These are phyloP conservation scores for Exophiala bonariae DNA, from an alignment of 2,329 filamentous ascomycete species.

Conservation along the genomic window DNA sequence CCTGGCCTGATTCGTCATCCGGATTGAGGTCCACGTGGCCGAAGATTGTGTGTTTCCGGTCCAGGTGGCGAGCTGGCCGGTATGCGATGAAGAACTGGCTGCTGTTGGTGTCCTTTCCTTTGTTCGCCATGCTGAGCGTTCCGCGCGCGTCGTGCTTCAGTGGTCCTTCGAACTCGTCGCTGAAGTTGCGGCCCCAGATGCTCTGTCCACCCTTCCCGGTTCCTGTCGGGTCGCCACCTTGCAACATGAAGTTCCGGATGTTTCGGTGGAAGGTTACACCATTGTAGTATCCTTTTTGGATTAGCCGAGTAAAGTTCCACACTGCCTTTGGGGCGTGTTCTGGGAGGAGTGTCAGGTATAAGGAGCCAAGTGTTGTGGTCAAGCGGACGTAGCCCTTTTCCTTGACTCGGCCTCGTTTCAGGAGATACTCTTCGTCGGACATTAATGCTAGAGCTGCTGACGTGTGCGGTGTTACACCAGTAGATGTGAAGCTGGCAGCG, in stretches of 20 bases:
- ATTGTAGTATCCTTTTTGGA: conserved; percentile 87
- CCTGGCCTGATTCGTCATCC: conserved; percentile 53
- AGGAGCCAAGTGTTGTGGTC: conserved; percentile 77
- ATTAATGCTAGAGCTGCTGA: conserved; percentile 82
- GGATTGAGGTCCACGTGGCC: conserved; percentile 64
- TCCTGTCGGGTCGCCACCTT: conserved; percentile 90
- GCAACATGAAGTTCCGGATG: conserved; percentile 96
- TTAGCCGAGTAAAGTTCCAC: conserved; percentile 91
- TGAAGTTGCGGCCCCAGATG: conserved; percentile 92
- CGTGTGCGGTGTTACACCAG: conserved; percentile 88
- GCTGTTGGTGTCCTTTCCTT: conserved; percentile 96
- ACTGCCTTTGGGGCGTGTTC: conserved; percentile 91
- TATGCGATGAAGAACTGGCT: conserved; percentile 96
- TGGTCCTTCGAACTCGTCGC: conserved; percentile 89
- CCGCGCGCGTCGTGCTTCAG: conserved; percentile 80
- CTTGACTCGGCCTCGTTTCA: conserved; percentile 85
- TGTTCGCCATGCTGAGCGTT: conserved; percentile 92
- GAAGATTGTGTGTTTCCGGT: conserved; percentile 97
- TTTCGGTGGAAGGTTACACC: conserved; percentile 84
- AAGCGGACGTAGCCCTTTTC: conserved; percentile 89
- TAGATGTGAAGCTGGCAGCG: conserved; percentile 93
- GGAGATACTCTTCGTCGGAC: conserved; percentile 94
- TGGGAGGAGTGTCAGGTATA: conserved; percentile 87
- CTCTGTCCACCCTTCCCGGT: conserved; percentile 87
- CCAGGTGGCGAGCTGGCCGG: conserved; percentile 77